Evolutionary conservation across 179 eudicot species (phyloP).

Genomic region (Patellifolia procumbens): DNA sequence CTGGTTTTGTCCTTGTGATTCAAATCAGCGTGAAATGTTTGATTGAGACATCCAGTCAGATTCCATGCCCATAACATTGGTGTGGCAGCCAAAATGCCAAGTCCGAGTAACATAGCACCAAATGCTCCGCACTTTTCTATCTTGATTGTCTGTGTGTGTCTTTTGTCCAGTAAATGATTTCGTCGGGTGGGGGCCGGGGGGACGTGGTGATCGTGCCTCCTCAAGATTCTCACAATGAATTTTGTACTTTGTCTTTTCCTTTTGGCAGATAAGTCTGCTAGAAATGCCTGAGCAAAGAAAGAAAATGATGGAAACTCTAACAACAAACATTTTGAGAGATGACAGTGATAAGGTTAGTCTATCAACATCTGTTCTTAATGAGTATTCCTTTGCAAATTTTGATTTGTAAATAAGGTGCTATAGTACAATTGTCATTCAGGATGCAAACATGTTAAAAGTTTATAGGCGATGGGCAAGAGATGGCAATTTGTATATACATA

Average conservation of each 20-base stretch:
- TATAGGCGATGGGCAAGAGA: background rate
- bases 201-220: too few relatives aligned
- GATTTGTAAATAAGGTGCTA: background rate
- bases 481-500: background rate
- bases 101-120: background rate
- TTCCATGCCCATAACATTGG: background rate
- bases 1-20: background rate
- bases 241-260: slow-evolving; percentile 9
- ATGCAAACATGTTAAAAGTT: slow-evolving; percentile 2
- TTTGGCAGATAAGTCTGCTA: slow-evolving; percentile 82
- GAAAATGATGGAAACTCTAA: slow-evolving; percentile 49
- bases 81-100: background rate
- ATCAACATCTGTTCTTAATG: background rate
- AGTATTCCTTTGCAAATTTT: background rate
- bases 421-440: background rate
- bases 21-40: background rate
- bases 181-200: too few relatives aligned
- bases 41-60: background rate
- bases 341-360: slow-evolving; percentile 76
- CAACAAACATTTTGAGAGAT: slow-evolving; percentile 84
- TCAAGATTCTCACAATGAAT: slow-evolving; percentile 3
- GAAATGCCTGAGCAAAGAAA: slow-evolving; percentile 68
- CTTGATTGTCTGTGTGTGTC: background rate
- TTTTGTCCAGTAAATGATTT: background rate
- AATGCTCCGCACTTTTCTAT: background rate